Evolutionary conservation across 2,329 filamentous ascomycete genomes (phyloP).

Genomic region (Colletotrichum sp.): DNA sequence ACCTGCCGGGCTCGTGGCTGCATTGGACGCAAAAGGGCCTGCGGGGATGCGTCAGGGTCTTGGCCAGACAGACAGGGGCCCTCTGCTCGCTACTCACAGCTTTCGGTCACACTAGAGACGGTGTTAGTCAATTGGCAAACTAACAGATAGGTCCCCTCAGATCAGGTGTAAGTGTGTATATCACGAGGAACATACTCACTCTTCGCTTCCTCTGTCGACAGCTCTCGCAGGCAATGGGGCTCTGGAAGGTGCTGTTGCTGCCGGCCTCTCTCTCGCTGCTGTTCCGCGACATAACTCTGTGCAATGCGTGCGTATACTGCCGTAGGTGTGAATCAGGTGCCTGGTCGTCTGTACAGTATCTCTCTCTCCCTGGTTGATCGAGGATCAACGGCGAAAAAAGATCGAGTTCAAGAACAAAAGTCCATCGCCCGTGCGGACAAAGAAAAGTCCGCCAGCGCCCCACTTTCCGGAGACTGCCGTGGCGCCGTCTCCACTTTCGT

Average conservation of each 20-base stretch:
- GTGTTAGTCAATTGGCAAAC: not conserved
- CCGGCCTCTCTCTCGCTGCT: not conserved
- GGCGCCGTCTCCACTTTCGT: not conserved
- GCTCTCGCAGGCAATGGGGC: conserved; percentile 35
- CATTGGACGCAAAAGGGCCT: conserved; percentile 35
- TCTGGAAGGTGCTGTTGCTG: conserved; percentile 11
- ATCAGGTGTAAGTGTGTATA: not conserved
- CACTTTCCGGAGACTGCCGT: conserved; percentile 1
- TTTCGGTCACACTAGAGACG: conserved; percentile 14
- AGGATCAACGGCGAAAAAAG: conserved; percentile 2
- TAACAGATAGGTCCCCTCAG: not conserved
- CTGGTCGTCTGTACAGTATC: not conserved
- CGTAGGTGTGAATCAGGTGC: not conserved
- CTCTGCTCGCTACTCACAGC: not conserved
- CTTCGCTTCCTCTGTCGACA: conserved; percentile 37
- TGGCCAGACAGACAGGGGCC: not conserved
- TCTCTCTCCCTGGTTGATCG: not conserved
- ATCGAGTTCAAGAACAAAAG: conserved; percentile 4
- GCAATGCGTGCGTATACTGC: not conserved
- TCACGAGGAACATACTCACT: conserved; percentile 20
- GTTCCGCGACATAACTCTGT: not conserved
- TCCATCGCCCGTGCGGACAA: not conserved
- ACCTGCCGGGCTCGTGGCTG: conserved; percentile 29
- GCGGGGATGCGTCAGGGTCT: not conserved
- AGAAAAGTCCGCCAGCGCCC: not conserved